Percentiles rank a stretch among this genome's conserved stretches.
These are phyloP conservation scores for Ascochyta clinopodiicola DNA, from an alignment of 2,329 filamentous ascomycete species.

Conservation along the genomic window DNA sequence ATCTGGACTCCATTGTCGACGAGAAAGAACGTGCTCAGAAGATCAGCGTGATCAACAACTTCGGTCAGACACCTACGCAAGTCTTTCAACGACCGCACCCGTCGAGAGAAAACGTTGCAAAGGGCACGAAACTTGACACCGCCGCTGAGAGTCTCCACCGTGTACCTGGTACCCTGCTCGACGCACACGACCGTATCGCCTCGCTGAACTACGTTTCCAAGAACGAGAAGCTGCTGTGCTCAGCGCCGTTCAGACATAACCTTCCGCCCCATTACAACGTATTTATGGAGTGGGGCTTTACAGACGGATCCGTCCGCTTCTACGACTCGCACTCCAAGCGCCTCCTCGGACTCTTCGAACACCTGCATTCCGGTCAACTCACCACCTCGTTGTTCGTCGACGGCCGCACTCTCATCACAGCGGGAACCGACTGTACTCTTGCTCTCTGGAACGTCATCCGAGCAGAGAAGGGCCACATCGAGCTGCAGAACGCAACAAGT, in stretches of 20 bases:
- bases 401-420: conserved; percentile 87
- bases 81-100: conserved; percentile 86
- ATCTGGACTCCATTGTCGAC: conserved; percentile 89
- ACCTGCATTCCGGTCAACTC: conserved; percentile 89
- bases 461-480: conserved; percentile 68
- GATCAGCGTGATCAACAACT: conserved; percentile 97
- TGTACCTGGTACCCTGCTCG: conserved; percentile 77
- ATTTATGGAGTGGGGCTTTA: conserved; percentile 95
- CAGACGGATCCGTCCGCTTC: conserved; percentile 91
- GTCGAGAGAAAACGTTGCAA: conserved; percentile 70
- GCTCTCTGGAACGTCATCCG: conserved; percentile 79
- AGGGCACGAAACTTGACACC: conserved; percentile 75
- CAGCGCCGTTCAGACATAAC: conserved; percentile 83
- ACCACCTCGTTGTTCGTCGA: conserved; percentile 85
- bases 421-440: conserved; percentile 89
- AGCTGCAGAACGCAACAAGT: conserved; percentile 77
- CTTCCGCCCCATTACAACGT: conserved; percentile 87
- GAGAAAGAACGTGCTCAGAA: conserved; percentile 85
- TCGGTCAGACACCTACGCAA: conserved; percentile 96
- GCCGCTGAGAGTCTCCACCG: conserved; percentile 77
- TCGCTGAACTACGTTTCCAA: conserved; percentile 80
- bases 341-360: conserved; percentile 87
- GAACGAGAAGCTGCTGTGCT: conserved; percentile 81
- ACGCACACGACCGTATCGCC: conserved; percentile 78
- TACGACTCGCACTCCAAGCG: conserved; percentile 84